Evolutionary conservation across 2,329 filamentous ascomycete species (phyloP).

Genomic region (Parastagonospora avenae): DNA sequence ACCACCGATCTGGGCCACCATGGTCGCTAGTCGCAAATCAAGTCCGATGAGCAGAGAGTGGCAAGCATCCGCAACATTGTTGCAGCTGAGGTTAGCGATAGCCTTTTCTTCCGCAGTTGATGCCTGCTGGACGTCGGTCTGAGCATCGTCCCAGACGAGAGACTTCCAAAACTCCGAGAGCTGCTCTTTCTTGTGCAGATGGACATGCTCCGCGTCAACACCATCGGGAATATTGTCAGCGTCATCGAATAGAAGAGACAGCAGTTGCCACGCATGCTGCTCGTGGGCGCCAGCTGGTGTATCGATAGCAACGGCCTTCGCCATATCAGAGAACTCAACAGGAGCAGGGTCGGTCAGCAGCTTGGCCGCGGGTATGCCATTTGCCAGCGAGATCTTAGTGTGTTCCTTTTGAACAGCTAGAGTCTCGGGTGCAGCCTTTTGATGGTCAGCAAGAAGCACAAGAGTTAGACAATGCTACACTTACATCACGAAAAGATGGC

Average conservation of each 20-base stretch:
- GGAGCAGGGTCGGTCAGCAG: conserved; percentile 55
- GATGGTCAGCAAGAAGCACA: conserved; percentile 20
- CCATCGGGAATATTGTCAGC: conserved; percentile 39
- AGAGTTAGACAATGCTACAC: conserved; percentile 10
- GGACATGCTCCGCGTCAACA: conserved; percentile 50
- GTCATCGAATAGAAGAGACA: conserved; percentile 83
- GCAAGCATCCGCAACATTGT: conserved; percentile 83
- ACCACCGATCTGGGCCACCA: conserved; percentile 83
- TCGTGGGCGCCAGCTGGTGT: conserved; percentile 61
- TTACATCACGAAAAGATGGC: conserved; percentile 53
- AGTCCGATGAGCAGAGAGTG: conserved; percentile 74
- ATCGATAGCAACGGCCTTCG: conserved; percentile 47
- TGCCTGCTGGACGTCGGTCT: conserved; percentile 60
- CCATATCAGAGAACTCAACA: conserved; percentile 58
- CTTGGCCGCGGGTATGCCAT: conserved; percentile 65
- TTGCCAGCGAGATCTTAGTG: conserved; percentile 49
- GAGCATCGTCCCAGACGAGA: conserved; percentile 47
- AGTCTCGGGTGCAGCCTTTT: conserved; percentile 61
- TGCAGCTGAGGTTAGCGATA: conserved; percentile 76
- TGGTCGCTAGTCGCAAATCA: conserved; percentile 81
- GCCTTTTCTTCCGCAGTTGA: conserved; percentile 79
- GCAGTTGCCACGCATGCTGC: conserved; percentile 81
- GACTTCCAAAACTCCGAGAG: conserved; percentile 70
- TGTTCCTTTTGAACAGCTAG: conserved; percentile 61
- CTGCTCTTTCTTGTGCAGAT: conserved; percentile 58